Base-by-base conservation (phyloP, 352 stramenopile species). In the Pythium biforme region DNA sequence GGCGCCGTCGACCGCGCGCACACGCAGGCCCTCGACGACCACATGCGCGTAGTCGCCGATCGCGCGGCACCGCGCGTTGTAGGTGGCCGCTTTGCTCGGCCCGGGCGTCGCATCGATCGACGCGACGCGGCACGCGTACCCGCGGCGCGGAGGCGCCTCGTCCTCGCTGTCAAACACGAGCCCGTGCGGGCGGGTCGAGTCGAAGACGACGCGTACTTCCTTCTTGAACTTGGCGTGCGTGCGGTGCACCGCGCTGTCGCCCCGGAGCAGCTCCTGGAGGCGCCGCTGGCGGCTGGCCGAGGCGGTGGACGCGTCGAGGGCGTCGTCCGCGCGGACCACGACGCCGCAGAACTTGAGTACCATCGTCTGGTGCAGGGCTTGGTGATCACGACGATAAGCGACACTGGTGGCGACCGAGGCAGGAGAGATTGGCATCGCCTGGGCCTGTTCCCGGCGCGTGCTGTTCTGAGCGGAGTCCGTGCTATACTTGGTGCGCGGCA, bases 121-220 rank as follows among this genome's bases (percentile, higher is more conserved):
- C 19, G 66, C 61, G 19, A 91, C 75, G 11, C 68, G 47, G 55
- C 78, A 89, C 57, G 57, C 51, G 45, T 89, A 88, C 19, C 53
- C 25, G 17, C 34, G 3, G 40, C 45, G 37, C 19, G 11, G 12
- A 14, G 22, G 10, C 12, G 19, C 17, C 29, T 34, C 37, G 37
- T n/a, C 37, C 11, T 7, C 37, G 37, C 17, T 14, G 3, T 43
- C 57, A 26, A 91, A 89, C 9, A 73, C 67, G 27, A 91, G 64
- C 29, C 82, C 82, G 9, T 83, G 76, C 26, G 73, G 62, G 7
- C 73, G 75, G 23, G 41, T 70, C 8, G 74, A 75, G 54, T 89
- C 73, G 39, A 91, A 89, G 33, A 72, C 60, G 9, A 91, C 73
- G 23, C 68, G 73, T 34, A 91, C 79, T 61, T 91, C 79, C 41